phyloP scores from a whole-genome alignment of 495 filamentous ascomycete species.

The Penicillium maclennaniae region DNA sequence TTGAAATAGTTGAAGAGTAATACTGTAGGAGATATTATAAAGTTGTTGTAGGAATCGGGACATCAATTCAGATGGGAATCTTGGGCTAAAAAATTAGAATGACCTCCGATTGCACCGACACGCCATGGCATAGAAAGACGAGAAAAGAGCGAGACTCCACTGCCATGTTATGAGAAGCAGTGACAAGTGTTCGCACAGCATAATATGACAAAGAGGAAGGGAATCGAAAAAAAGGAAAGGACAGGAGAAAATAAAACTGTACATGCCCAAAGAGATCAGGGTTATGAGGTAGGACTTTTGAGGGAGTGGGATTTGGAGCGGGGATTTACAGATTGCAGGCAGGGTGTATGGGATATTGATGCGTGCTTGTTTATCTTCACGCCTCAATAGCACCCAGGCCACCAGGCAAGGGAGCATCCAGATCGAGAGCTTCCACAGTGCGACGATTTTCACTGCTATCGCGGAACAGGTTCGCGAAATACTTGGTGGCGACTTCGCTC shows the following conservation, averaged over 20 bases:
- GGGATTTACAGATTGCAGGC: background rate
- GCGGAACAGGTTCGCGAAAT: conserved; percentile 80
- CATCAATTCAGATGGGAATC: conserved; percentile 25
- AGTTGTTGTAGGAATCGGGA: conserved; percentile 1
- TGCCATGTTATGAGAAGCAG: background rate
- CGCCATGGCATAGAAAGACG: conserved; percentile 12
- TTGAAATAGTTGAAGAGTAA: background rate
- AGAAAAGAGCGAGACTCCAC: background rate
- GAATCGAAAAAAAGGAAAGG: conserved; percentile 11
- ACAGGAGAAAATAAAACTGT: conserved; percentile 7
- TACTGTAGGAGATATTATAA: background rate
- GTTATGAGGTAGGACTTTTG: background rate
- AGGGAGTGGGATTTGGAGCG: background rate
- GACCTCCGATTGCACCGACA: conserved; percentile 21
- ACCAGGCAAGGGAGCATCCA: conserved; percentile 59
- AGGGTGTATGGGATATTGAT: conserved; percentile 11
- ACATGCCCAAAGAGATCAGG: conserved; percentile 5
- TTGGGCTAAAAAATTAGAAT: conserved; percentile 19
- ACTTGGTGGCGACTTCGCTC: conserved; percentile 74
- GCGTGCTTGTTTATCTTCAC: conserved; percentile 15
- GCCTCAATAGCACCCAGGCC: conserved; percentile 29
- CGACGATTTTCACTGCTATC: conserved; percentile 67
- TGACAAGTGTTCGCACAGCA: background rate
- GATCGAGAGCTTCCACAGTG: conserved; percentile 74
- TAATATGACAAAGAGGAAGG: conserved; percentile 10